Evolutionary conservation across 306 rosid genomes (phyloP).

Genomic region (Rosa multiflora): DNA sequence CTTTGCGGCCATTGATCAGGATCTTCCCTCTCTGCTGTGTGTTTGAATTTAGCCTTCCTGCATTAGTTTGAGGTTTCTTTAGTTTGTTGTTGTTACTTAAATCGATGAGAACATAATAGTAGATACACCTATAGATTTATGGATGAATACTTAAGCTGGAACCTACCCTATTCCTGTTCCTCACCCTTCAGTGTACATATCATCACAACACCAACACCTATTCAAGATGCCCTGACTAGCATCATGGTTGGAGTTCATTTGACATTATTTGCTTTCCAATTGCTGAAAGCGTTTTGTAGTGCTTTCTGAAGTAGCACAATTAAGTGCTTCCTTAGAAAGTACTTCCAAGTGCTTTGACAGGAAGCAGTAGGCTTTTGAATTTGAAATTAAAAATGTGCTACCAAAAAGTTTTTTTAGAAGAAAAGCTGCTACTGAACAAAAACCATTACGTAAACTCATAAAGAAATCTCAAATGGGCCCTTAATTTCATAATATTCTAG

Average conservation of each 20-base stretch:
- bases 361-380: too few relatives aligned
- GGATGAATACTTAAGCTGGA: not conserved
- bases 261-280: not conserved
- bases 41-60: slow-evolving; percentile 56
- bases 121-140: not conserved
- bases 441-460: not conserved
- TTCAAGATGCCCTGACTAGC: not conserved
- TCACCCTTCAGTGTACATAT: not conserved
- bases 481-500: not conserved
- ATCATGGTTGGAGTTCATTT: not conserved
- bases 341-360: not conserved
- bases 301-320: not conserved
- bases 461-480: not conserved
- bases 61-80: not conserved
- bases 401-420: too few relatives aligned
- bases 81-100: not conserved
- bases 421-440: not conserved
- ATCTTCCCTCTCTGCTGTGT: slow-evolving; percentile 47
- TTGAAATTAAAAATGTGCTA: too few relatives aligned
- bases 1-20: slow-evolving; percentile 52
- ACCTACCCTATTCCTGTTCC: not conserved
- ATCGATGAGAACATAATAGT: not conserved
- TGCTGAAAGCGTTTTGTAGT: not conserved
- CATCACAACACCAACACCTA: not conserved
- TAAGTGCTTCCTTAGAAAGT: not conserved